phyloP scores from a whole-genome alignment of 352 stramenopile genomes.

The Phytophthora pini region DNA sequence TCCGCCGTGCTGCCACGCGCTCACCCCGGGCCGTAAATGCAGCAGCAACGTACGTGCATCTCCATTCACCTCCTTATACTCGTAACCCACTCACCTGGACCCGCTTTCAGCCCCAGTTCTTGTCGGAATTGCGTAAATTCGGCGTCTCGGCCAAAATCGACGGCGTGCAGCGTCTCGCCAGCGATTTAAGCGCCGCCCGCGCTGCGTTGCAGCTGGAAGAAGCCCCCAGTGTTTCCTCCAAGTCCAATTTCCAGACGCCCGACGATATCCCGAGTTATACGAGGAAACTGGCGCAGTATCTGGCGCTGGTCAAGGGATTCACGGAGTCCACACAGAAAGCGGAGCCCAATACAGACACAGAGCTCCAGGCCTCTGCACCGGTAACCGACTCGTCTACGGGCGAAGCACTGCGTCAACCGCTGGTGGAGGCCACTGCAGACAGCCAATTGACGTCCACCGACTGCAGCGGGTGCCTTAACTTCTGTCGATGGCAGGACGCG shows the following conservation, averaged over 20 bases:
- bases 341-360: background rate
- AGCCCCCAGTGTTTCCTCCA: background rate
- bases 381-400: constrained; percentile 10
- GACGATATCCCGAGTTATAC: constrained; percentile 39
- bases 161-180: constrained; percentile 44
- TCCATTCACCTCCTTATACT: background rate
- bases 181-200: constrained; percentile 47
- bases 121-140: constrained; percentile 48
- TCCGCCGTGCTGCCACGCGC: constrained; percentile 62
- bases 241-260: constrained; percentile 22
- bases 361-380: constrained; percentile 11
- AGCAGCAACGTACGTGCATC: constrained; percentile 38
- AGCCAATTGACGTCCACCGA: constrained; percentile 2
- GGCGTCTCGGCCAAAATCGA: constrained; percentile 40
- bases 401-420: constrained; percentile 41
- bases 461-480: constrained; percentile 50
- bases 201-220: constrained; percentile 40
- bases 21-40: constrained; percentile 45
- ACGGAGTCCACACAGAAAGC: constrained; percentile 14
- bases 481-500: constrained; percentile 65
- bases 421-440: constrained; percentile 34
- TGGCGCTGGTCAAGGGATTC: constrained; percentile 72
- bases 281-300: constrained; percentile 45
- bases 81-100: background rate
- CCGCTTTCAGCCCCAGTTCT: constrained; percentile 46